Evolutionary conservation across 306 rosid genomes (phyloP), one percentile per base, ranked within the genome.

Genomic region (Canavalia ensiformis): DNA sequence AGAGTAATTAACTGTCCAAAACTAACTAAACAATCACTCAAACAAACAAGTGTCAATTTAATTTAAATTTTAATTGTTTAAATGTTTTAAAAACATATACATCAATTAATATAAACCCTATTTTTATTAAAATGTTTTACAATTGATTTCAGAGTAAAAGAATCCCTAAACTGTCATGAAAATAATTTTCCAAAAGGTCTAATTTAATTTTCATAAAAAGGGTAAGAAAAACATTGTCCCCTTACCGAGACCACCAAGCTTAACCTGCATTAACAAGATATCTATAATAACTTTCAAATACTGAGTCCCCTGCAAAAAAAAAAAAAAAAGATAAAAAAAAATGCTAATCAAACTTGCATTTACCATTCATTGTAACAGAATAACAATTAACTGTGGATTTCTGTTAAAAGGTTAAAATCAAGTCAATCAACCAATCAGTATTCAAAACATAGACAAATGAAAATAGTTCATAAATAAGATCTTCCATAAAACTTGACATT

Each of bases 381-480:
- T 37, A 37, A 37, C 41, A 37, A 2, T 30, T 49, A 34, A 35
- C 18, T 35, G 18, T 44, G 34, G 33, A 29, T 74, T 57, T 29
- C 58, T 44, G 39, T n/a, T 60, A 12, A 8, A 30, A 3, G 2
- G 46, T 59, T 44, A 63, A 9, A 52, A 77, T 10, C 45, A 65
- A 35, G n/a, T 2, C 31, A 66, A 47, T 31, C 46, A 49, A 60
- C 49, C 30, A 74, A 76, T 63, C 25, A 52, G 5, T 41, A 41
- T 12, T 34, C 4, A 44, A 77, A 70, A 70, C 29, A 78, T 35
- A 64, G 52, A 7, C 73, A 79, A 79, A 57, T 7, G 42, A 12
- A 78, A 63, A 72, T 47, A 6, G 28, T 4, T 35, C 9, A 39
- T 1, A 73, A 54, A 67, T 4, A 55, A 39, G 1, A 74, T 58